phyloP scores from a whole-genome alignment of 1,284 basidiomycete species.

The Pascua guehoae region DNA sequence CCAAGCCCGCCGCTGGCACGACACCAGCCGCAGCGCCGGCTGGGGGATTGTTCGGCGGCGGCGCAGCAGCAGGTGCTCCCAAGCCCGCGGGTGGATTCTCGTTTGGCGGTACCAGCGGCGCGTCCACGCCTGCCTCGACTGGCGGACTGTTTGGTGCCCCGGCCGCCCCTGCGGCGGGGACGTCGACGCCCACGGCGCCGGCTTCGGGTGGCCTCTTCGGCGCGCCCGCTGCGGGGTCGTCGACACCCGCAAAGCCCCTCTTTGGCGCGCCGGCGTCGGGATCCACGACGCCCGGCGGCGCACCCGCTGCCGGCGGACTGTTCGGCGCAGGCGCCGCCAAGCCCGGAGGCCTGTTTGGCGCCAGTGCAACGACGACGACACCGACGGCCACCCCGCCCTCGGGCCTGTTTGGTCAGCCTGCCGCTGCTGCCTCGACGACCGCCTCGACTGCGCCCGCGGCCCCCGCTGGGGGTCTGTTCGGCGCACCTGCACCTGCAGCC shows the following conservation, averaged over 20 bases:
- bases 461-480: slow-evolving; percentile 36
- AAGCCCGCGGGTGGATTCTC: slow-evolving; percentile 16
- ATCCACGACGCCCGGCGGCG: slow-evolving; percentile 34
- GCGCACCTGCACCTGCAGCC: slow-evolving; percentile 10
- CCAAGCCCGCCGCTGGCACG: slow-evolving; percentile 10
- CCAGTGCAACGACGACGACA: neutral
- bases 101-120: slow-evolving; percentile 14
- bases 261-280: slow-evolving; percentile 35
- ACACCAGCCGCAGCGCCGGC: slow-evolving; percentile 1
- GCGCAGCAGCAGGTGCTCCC: slow-evolving; percentile 1
- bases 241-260: slow-evolving; percentile 36
- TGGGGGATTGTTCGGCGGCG: slow-evolving; percentile 18
- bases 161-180: neutral
- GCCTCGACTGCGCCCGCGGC: slow-evolving; percentile 23
- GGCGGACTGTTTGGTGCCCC: slow-evolving; percentile 14
- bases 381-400: slow-evolving; percentile 15
- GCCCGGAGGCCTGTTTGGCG: slow-evolving; percentile 30
- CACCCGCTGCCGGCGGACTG: slow-evolving; percentile 23
- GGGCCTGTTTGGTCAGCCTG: slow-evolving; percentile 32
- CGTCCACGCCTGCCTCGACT: slow-evolving; percentile 6
- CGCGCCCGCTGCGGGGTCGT: slow-evolving; percentile 24
- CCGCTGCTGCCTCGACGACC: slow-evolving; percentile 7
- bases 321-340: slow-evolving; percentile 23
- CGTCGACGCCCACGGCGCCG: slow-evolving; percentile 4
- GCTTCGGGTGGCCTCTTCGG: slow-evolving; percentile 24